Evolutionary conservation across 2,329 filamentous ascomycete genomes (phyloP).

Genomic region (Clonostachys byssicola): DNA sequence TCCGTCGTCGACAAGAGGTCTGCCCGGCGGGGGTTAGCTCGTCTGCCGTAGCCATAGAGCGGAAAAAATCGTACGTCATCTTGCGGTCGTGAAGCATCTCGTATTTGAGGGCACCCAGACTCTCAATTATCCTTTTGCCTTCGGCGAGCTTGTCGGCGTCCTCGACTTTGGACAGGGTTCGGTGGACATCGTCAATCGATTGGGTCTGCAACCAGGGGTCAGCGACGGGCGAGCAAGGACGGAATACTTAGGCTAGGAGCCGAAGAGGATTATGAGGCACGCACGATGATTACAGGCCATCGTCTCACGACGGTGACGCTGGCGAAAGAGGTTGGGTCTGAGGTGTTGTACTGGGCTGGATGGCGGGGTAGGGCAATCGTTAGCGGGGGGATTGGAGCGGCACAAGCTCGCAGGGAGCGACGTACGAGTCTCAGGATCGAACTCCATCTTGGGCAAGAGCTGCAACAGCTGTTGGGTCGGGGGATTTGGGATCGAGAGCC

Average conservation of each 20-base stretch:
- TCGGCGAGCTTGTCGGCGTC: conserved; percentile 67
- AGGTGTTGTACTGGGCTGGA: conserved; percentile 61
- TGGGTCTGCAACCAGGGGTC: conserved; percentile 61
- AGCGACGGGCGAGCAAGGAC: neutral
- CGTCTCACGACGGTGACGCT: conserved; percentile 78
- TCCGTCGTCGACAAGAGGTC: conserved; percentile 74
- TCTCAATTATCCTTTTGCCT: conserved; percentile 80
- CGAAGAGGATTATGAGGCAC: conserved; percentile 13
- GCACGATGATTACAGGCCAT: conserved; percentile 90
- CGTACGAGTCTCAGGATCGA: conserved; percentile 71
- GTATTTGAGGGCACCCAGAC: conserved; percentile 83
- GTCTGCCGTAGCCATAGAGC: too few relatives aligned
- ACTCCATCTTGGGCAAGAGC: conserved; percentile 52
- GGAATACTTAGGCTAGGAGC: too few relatives aligned
- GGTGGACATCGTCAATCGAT: conserved; percentile 92
- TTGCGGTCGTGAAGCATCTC: conserved; percentile 86
- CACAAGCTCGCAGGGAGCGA: neutral
- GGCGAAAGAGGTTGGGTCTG: conserved; percentile 82
- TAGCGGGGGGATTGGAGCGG: neutral
- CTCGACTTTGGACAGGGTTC: conserved; percentile 54
- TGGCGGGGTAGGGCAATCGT: neutral
- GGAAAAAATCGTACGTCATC: conserved; percentile 56
- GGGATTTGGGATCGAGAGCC: too few relatives aligned
- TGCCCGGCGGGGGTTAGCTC: conserved; percentile 23
- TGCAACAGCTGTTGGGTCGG: too few relatives aligned